These are phyloP conservation scores for Tremellales sp. DNA, from an alignment of 1,284 basidiomycete species.

Conservation along the genomic window DNA sequence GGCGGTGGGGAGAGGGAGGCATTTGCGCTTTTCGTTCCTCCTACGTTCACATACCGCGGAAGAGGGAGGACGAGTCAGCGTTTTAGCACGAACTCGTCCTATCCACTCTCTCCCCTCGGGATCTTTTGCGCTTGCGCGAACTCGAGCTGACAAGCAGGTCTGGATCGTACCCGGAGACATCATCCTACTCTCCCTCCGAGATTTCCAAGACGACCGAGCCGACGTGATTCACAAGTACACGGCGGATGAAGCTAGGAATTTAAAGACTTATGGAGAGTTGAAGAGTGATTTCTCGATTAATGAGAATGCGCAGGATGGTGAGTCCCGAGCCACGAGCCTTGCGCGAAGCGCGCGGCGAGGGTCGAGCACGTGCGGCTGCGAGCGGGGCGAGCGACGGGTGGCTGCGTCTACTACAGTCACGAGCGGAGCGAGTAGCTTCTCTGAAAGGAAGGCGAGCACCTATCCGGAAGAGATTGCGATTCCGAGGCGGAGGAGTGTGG, in stretches of 20 bases:
- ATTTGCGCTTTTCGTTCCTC: no score
- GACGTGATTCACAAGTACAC: constrained; percentile 99
- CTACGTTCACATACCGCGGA: no score
- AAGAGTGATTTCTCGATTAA: constrained; percentile 99
- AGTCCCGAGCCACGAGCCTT: constrained; percentile 37
- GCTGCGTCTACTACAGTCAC: no score
- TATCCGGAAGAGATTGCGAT: no score
- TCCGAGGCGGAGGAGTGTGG: no score
- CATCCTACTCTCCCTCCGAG: constrained; percentile 89
- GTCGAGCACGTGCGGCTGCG: neutral
- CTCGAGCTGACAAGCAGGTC: constrained; percentile 58
- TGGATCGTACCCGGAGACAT: constrained; percentile 99
- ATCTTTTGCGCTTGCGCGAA: neutral
- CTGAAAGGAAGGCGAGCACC: no score
- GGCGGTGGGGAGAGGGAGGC: no score
- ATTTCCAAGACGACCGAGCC: constrained; percentile 99
- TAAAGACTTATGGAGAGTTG: constrained; percentile 96
- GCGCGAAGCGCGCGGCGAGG: neutral
- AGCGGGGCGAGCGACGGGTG: no score
- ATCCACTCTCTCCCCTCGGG: neutral
- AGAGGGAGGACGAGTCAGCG: neutral
- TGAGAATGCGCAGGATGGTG: constrained; percentile 84
- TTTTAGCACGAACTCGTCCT: neutral
- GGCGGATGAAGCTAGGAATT: constrained; percentile 70
- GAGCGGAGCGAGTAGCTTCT: no score